Evolutionary conservation across 495 filamentous ascomycete species (phyloP), one percentile per base, ranked within the genome.

Genomic region (Penicillium arizonense): DNA sequence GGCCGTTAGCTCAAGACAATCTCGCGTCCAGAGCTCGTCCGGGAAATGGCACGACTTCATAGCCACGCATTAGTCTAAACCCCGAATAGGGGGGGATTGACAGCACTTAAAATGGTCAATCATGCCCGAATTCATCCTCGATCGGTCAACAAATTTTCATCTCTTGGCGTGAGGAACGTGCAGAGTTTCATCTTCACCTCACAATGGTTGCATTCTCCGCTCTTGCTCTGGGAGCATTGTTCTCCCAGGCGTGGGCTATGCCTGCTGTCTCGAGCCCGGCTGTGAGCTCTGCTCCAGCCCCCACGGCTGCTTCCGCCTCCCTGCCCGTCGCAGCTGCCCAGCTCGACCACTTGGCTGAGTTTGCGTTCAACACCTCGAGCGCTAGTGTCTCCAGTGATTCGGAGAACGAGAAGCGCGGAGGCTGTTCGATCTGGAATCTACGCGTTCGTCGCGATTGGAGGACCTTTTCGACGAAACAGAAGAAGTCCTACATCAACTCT

Each of bases 401-500:
- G 8, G 47, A 50, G n/a, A 50, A 62, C 50, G 18, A 33, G 28
- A 72, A 70, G 57, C 75, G 75, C 50, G 71, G 72, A 37, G 63
- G 67, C 34, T 82, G 79, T 52, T 79, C 75, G 2, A 50, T 77
- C 21, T 69, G 77, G 44, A 82, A 66, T 5, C 67, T 78, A 13
- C 71, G 57, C 4, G 66, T 78, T 23, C 69, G 80, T 38, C 70
- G 73, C 47, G 78, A 84, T 61, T 84, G 81, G 65, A 56, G 59
- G 11, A 42, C 56, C 14, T 67, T 72, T 52, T 57, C 61, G 12
- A 44, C 3, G 4, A 1, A 36, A 0, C 74, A 89, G 62, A 79
- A 77, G 60, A 81, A 72, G 35, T 65, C 65, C 11, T 90, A 86
- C 56, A 85, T 84, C 52, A 64, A 78, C 23, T 83, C 88, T 1